Conservation (phyloP, 1,284 basidiomycete genomes). For the Papiliotrema terrestris region DNA sequence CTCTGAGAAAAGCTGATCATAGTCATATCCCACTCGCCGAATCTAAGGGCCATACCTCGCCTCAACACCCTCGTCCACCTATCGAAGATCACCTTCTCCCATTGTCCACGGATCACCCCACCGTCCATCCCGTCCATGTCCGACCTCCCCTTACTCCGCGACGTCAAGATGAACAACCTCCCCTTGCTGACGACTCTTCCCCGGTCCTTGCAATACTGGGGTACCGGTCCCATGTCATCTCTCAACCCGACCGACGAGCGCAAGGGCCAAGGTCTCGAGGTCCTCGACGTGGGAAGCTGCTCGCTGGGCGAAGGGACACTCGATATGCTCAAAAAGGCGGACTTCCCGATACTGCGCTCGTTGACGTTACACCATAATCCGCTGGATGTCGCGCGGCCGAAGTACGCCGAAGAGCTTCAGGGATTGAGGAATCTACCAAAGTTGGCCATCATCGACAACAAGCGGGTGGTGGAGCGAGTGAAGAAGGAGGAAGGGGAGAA, state of each 20-base stretch:
- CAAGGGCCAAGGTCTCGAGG: conserved; percentile 40
- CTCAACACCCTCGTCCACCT: conserved; percentile 32
- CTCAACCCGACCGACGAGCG: conserved; percentile 8
- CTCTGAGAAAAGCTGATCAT: neutral
- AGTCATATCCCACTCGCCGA: conserved; percentile 46
- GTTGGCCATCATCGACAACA: conserved; percentile 45
- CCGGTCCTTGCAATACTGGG: conserved; percentile 33
- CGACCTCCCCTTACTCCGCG: conserved; percentile 38
- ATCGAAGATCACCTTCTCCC: conserved; percentile 43
- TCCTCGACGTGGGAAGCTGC: conserved; percentile 44
- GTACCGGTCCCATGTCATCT: conserved; percentile 32
- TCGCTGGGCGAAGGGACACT: conserved; percentile 28
- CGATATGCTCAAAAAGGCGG: conserved; percentile 3
- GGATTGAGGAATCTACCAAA: conserved; percentile 27
- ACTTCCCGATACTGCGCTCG: conserved; percentile 32
- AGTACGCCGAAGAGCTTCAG: conserved; percentile 35
- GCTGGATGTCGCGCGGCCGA: conserved; percentile 25
- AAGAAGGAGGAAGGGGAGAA: conserved; percentile 26
- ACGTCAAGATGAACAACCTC: conserved; percentile 45
- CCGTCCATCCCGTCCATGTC: conserved; percentile 37
- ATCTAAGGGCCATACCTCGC: conserved; percentile 29
- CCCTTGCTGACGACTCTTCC: conserved; percentile 36
- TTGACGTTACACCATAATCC: conserved; percentile 43
- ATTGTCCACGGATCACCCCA: conserved; percentile 36
- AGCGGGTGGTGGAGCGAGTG: conserved; percentile 42